Conservation (phyloP, 129 eudicot species). For the Tanacetum coccineum region DNA sequence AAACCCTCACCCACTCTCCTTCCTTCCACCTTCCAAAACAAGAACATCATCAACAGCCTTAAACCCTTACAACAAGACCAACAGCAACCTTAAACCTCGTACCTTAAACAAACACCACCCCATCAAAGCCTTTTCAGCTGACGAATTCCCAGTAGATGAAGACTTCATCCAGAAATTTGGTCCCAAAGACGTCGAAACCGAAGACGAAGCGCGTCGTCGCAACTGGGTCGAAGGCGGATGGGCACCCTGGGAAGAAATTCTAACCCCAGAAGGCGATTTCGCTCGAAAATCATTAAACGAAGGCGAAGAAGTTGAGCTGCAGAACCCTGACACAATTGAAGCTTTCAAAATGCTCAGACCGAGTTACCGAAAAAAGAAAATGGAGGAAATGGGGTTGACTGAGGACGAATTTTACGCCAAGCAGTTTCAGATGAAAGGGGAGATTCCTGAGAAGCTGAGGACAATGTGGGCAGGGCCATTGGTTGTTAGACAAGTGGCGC, state of each 20-base stretch:
- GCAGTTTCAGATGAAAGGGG: constrained; percentile 88
- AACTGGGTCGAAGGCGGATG: constrained; percentile 95
- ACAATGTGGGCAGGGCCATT: constrained; percentile 76
- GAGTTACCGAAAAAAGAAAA: constrained; percentile 69
- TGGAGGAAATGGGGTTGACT: constrained; percentile 63
- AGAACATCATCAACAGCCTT: constrained; percentile 31
- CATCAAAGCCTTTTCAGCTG: constrained; percentile 61
- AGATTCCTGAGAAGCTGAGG: constrained; percentile 57
- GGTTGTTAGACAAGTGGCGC: constrained; percentile 80
- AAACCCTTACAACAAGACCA: constrained; percentile 14
- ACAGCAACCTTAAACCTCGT: too few relatives aligned
- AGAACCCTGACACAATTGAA: constrained; percentile 74
- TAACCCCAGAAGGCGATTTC: constrained; percentile 82
- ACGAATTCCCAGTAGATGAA: constrained; percentile 89
- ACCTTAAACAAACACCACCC: too few relatives aligned
- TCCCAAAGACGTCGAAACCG: constrained; percentile 75
- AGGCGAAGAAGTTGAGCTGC: constrained; percentile 79
- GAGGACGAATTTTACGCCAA: constrained; percentile 81
- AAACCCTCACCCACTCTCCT: constrained; percentile 49
- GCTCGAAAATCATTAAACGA: constrained; percentile 81
- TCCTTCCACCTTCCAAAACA: constrained; percentile 49
- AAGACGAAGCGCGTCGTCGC: constrained; percentile 82
- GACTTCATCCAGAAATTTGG: constrained; percentile 62
- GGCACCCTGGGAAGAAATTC: constrained; percentile 99
- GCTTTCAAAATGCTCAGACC: constrained; percentile 86